Evolutionary conservation across 2,329 filamentous ascomycete species (phyloP).

Genomic region (Arachnopeziza araneosa): DNA sequence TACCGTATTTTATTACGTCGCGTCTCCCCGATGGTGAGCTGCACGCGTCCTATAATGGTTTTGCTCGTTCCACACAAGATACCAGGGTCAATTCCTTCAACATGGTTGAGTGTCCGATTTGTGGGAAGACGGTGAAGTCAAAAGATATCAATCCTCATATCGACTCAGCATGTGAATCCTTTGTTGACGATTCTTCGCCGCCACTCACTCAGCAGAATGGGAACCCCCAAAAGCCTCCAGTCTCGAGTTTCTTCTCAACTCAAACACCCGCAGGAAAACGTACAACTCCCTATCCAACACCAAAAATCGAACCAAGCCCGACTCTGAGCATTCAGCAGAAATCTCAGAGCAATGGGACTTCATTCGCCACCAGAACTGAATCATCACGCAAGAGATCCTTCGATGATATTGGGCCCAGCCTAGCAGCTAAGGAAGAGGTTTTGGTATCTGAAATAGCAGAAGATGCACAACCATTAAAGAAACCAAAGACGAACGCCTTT

Average conservation of each 20-base stretch:
- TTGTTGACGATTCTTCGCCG: constrained; percentile 48
- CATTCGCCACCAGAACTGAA: constrained; percentile 15
- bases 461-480: constrained; percentile 44
- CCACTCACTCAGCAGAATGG: constrained; percentile 32
- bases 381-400: constrained; percentile 28
- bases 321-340: constrained; percentile 32
- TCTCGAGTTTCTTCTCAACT: constrained; percentile 53
- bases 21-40: background rate
- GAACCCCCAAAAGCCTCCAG: constrained; percentile 35
- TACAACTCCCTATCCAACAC: constrained; percentile 29
- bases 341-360: constrained; percentile 25
- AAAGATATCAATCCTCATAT: constrained; percentile 83
- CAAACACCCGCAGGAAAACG: constrained; percentile 52
- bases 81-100: background rate
- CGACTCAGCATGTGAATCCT: constrained; percentile 72
- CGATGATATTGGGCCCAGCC: constrained; percentile 17
- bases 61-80: background rate
- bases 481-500: constrained; percentile 57
- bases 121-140: constrained; percentile 65
- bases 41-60: background rate
- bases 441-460: constrained; percentile 2
- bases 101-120: constrained; percentile 74
- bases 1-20: background rate
- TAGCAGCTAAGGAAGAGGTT: constrained; percentile 12
- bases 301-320: constrained; percentile 29